phyloP scores from a whole-genome alignment of 2,329 filamentous ascomycete genomes.

The Fusarium neocosmosporiellum region DNA sequence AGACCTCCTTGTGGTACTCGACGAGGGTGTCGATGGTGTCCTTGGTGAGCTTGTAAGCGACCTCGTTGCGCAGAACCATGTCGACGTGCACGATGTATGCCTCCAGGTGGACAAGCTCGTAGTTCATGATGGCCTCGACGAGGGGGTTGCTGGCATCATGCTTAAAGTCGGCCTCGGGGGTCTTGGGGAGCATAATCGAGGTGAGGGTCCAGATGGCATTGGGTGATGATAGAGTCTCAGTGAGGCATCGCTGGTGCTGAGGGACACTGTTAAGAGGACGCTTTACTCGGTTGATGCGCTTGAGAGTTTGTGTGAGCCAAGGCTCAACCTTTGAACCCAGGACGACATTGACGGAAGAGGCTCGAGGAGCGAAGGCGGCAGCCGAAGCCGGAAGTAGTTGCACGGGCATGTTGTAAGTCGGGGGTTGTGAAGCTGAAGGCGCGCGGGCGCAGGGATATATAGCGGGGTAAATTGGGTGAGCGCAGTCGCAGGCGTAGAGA shows the following conservation, averaged over 20 bases:
- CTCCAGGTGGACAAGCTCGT: slow-evolving; percentile 91
- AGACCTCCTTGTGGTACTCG: slow-evolving; percentile 96
- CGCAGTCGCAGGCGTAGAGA: slow-evolving; percentile 3
- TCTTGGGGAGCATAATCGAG: slow-evolving; percentile 92
- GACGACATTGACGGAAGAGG: slow-evolving; percentile 92
- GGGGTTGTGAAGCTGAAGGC: slow-evolving; percentile 35
- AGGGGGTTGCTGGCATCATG: slow-evolving; percentile 71
- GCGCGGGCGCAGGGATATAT: slow-evolving; percentile 23
- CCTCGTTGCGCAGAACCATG: slow-evolving; percentile 97
- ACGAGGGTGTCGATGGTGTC: slow-evolving; percentile 94
- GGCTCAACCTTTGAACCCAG: slow-evolving; percentile 91
- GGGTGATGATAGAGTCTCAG: slow-evolving; percentile 88
- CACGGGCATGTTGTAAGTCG: slow-evolving; percentile 76
- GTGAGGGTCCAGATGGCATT: slow-evolving; percentile 96
- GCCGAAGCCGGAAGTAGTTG: slow-evolving; percentile 95
- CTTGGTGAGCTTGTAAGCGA: slow-evolving; percentile 95
- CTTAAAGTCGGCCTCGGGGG: slow-evolving; percentile 84
- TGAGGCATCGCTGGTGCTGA: slow-evolving; percentile 95
- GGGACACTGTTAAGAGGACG: slow-evolving; percentile 96
- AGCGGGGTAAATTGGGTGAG: slow-evolving; percentile 6
- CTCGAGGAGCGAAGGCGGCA: slow-evolving; percentile 92
- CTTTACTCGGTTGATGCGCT: slow-evolving; percentile 97
- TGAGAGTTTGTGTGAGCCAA: slow-evolving; percentile 96
- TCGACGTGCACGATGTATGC: slow-evolving; percentile 99
- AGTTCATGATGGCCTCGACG: slow-evolving; percentile 89